These are phyloP conservation scores for Stephanocyclus meneghinianus DNA, from an alignment of 352 stramenopile species.

Conservation along the genomic window DNA sequence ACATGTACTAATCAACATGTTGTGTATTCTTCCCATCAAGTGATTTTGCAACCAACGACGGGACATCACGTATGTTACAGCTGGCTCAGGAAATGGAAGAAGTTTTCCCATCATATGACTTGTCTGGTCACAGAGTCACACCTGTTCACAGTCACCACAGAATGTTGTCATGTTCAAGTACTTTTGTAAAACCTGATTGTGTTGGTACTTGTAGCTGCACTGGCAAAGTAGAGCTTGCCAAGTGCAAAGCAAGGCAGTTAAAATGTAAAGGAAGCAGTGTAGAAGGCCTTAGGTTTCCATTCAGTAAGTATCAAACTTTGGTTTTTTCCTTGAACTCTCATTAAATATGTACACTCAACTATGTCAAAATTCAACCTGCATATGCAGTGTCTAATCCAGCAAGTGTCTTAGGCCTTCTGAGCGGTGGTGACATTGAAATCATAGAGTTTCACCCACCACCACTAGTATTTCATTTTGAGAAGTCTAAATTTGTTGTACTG, in stretches of 20 bases:
- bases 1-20: neutral
- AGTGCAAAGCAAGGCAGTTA: constrained; percentile 31
- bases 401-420: constrained; percentile 3
- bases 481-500: constrained; percentile 11
- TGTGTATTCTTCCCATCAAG: neutral
- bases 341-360: too few relatives aligned
- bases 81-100: constrained; percentile 30
- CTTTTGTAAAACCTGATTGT: constrained; percentile 6
- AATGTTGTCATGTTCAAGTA: constrained; percentile 12
- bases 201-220: constrained; percentile 10
- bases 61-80: neutral
- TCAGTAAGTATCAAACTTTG: constrained; percentile 17
- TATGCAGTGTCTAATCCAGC: neutral
- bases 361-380: too few relatives aligned
- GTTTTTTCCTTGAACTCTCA: neutral
- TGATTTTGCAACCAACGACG: constrained; percentile 28
- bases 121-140: constrained; percentile 21
- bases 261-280: constrained; percentile 27
- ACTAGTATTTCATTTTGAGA: constrained; percentile 28
- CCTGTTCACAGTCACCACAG: constrained; percentile 9
- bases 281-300: constrained; percentile 35
- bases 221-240: constrained; percentile 4
- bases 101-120: constrained; percentile 27
- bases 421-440: constrained; percentile 9
- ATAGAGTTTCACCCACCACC: constrained; percentile 33